Conservation (phyloP, 2,329 filamentous ascomycete species). For the Pseudopyrenochaeta lycopersici region DNA sequence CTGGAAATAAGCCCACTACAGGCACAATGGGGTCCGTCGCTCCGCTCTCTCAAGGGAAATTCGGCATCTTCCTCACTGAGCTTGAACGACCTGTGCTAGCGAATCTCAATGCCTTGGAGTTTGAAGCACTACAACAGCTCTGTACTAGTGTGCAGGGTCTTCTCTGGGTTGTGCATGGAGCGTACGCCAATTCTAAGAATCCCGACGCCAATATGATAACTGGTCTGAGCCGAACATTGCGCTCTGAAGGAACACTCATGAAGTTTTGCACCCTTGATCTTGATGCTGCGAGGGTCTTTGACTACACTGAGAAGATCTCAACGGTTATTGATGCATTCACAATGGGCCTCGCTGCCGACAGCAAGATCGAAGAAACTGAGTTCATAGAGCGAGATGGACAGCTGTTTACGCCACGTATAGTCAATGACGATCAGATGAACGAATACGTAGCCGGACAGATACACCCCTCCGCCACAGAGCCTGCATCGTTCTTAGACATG, state of each 20-base stretch:
- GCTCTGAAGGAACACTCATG: constrained; percentile 15
- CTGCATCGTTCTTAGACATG: constrained; percentile 16
- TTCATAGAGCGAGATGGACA: constrained; percentile 6
- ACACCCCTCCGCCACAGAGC: constrained; percentile 26
- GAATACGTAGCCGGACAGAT: constrained; percentile 29
- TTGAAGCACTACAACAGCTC: constrained; percentile 5
- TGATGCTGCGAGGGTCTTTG: neutral
- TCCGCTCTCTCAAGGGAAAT: constrained; percentile 13
- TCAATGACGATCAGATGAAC: constrained; percentile 30
- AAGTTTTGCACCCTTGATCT: constrained; percentile 21
- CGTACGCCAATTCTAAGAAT: constrained; percentile 4
- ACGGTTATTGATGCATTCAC: neutral
- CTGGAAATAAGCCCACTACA: neutral
- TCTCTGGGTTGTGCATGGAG: constrained; percentile 16
- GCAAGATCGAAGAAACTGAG: constrained; percentile 13
- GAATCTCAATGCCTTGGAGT: constrained; percentile 4
- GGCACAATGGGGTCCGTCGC: constrained; percentile 6
- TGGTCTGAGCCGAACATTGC: constrained; percentile 18
- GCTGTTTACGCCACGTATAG: constrained; percentile 18
- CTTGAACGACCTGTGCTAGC: constrained; percentile 12
- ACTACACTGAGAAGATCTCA: neutral
- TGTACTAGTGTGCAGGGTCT: constrained; percentile 9
- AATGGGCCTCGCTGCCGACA: neutral
- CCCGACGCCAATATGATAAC: constrained; percentile 20
- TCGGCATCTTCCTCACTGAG: constrained; percentile 25